Evolutionary conservation across 345 rosid species (phyloP).

Genomic region (Cochlearia excelsa): DNA sequence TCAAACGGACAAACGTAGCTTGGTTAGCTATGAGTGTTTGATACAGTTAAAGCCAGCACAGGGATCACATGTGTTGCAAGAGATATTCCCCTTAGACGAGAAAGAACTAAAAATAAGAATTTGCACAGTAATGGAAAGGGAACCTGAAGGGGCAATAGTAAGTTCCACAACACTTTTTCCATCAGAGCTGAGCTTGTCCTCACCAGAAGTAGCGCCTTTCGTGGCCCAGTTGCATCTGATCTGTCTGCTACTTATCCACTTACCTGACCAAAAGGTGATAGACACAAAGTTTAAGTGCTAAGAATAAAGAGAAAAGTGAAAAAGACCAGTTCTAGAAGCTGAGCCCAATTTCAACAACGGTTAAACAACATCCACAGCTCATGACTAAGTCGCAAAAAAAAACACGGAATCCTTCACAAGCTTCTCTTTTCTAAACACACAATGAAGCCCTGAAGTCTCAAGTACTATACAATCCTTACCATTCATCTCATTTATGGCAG

Average conservation of each 20-base stretch:
- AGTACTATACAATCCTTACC: constrained; percentile 41
- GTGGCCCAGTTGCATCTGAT: constrained; percentile 91
- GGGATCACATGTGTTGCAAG: too few species aligned
- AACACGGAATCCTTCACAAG: background rate
- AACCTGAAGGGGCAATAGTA: constrained; percentile 80
- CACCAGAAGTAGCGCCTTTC: constrained; percentile 33
- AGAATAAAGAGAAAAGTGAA: background rate
- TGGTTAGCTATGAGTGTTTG: too few species aligned
- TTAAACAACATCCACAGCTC: background rate
- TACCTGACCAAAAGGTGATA: constrained; percentile 43
- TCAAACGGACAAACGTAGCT: too few species aligned
- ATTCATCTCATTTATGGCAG: constrained; percentile 36
- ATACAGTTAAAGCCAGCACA: too few species aligned
- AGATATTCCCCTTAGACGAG: too few species aligned
- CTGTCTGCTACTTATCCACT: constrained; percentile 94
- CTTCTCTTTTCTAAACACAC: background rate
- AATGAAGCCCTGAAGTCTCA: background rate
- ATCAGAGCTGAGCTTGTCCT: constrained; percentile 79
- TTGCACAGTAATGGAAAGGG: background rate
- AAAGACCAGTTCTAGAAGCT: background rate
- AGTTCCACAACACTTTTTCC: constrained; percentile 78
- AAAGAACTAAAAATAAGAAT: background rate
- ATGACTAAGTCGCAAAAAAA: background rate
- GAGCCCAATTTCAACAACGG: background rate
- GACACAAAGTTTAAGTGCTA: background rate